phyloP scores from a whole-genome alignment of 1,284 basidiomycete species.

The Thelephora terrestris region DNA sequence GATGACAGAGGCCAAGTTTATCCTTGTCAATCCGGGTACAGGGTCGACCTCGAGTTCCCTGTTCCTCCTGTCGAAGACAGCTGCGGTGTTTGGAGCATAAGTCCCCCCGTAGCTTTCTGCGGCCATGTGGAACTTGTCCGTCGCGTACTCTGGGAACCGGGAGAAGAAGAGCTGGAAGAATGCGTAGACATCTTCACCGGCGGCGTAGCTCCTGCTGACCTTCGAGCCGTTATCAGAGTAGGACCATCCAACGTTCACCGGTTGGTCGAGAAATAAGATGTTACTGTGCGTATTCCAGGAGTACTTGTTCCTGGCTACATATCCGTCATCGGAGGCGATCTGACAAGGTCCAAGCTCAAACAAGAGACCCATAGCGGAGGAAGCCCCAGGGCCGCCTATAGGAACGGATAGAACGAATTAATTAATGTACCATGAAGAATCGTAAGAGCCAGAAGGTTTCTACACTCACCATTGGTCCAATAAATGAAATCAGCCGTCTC shows the following conservation, averaged over 20 bases:
- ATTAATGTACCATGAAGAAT: conserved; percentile 51
- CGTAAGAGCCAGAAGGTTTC: too few species aligned
- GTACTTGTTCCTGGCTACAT: conserved; percentile 58
- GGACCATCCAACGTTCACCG: conserved; percentile 83
- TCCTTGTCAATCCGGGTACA: conserved; percentile 33
- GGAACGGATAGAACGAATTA: conserved; percentile 72
- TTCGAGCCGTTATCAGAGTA: conserved; percentile 68
- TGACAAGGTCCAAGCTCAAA: conserved; percentile 85
- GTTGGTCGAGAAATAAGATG: conserved; percentile 78
- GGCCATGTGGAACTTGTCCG: conserved; percentile 58
- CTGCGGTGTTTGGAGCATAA: conserved; percentile 73
- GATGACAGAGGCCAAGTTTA: conserved; percentile 73
- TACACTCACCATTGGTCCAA: conserved; percentile 76
- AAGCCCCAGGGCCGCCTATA: conserved; percentile 53
- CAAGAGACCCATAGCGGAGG: conserved; percentile 65
- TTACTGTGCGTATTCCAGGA: conserved; percentile 29
- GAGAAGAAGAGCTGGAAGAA: conserved; percentile 84
- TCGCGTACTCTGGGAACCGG: conserved; percentile 59
- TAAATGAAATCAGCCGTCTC: conserved; percentile 72
- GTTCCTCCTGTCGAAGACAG: conserved; percentile 69
- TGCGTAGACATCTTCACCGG: conserved; percentile 80
- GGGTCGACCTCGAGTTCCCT: conserved; percentile 36
- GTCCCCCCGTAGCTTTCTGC: conserved; percentile 77
- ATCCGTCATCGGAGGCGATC: conserved; percentile 63
- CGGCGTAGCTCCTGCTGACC: conserved; percentile 64